Conservation (phyloP, 495 filamentous ascomycete species). For the Hypoxylon cercidicola region DNA sequence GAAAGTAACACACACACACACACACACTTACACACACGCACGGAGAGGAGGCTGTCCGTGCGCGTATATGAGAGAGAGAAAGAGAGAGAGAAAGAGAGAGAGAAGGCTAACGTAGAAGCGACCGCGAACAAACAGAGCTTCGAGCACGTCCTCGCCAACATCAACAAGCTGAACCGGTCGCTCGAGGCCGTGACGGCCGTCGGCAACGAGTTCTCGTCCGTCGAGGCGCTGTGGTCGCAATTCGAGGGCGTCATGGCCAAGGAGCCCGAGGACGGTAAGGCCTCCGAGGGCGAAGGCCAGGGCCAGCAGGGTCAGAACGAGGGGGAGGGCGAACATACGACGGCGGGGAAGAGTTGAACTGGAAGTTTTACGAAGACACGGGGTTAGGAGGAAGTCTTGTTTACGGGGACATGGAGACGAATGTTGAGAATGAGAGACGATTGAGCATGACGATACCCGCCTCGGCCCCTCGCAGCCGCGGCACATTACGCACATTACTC, state of each 20-base stretch:
- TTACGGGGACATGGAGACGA: conserved; percentile 23
- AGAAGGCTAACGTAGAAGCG: conserved; percentile 1
- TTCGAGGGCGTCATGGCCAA: conserved; percentile 97
- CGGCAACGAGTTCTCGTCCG: conserved; percentile 95
- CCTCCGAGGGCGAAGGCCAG: conserved; percentile 50
- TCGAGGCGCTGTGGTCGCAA: conserved; percentile 95
- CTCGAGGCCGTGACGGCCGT: conserved; percentile 94
- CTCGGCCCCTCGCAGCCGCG: conserved; percentile 12
- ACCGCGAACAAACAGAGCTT: conserved; percentile 68
- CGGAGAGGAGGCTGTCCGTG: too few species aligned
- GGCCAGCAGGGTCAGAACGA: conserved; percentile 33
- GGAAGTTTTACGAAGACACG: neutral
- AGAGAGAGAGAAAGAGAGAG: neutral
- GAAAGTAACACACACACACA: too few species aligned
- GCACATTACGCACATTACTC: conserved; percentile 24
- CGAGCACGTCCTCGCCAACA: conserved; percentile 93
- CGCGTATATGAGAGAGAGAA: neutral
- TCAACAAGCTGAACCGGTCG: conserved; percentile 93
- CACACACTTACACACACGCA: too few species aligned
- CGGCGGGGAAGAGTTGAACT: conserved; percentile 23
- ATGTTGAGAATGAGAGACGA: conserved; percentile 15
- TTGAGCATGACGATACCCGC: conserved; percentile 47
- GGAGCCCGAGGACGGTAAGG: conserved; percentile 64
- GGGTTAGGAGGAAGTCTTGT: neutral
- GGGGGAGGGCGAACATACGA: conserved; percentile 39